A percentile compares a stretch with the other conserved stretches of the same genome.
phyloP scores from a whole-genome alignment of 2,329 filamentous ascomycete species.

The Fusarium gaditjirri region DNA sequence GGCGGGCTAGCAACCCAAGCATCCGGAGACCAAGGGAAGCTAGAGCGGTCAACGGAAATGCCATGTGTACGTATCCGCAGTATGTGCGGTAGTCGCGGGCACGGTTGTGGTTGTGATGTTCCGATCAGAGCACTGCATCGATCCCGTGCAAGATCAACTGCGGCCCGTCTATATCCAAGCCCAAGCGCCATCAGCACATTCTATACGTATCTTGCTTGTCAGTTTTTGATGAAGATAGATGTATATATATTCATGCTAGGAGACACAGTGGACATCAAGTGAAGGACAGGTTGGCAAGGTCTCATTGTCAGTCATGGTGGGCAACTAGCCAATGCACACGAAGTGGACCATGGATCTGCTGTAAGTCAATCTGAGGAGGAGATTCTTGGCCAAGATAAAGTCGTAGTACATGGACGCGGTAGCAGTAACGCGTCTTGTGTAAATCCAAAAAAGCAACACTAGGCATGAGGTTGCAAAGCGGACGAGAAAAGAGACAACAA shows the following conservation, averaged over 20 bases:
- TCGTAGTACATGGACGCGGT: constrained; percentile 10
- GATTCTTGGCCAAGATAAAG: constrained; percentile 11
- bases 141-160: constrained; percentile 32
- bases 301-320: constrained; percentile 21
- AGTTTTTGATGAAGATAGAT: constrained; percentile 15
- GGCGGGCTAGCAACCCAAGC: constrained; percentile 39
- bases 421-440: constrained; percentile 33
- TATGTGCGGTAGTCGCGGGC: constrained; percentile 26
- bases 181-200: constrained; percentile 30
- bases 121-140: constrained; percentile 34
- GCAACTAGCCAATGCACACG: constrained; percentile 34
- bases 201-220: constrained; percentile 24
- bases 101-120: constrained; percentile 20
- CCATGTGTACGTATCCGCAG: constrained; percentile 32
- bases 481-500: constrained; percentile 46
- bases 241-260: constrained; percentile 31
- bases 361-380: constrained; percentile 31
- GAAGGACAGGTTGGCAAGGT: constrained; percentile 27
- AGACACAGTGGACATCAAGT: constrained; percentile 27
- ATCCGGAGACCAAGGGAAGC: constrained; percentile 38
- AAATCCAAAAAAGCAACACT: constrained; percentile 42
- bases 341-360: constrained; percentile 36
- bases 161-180: constrained; percentile 32
- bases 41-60: constrained; percentile 44
- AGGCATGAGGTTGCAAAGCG: constrained; percentile 28